phyloP scores from a whole-genome alignment of 1,284 basidiomycete genomes.

The Hypsizygus ulmarius region DNA sequence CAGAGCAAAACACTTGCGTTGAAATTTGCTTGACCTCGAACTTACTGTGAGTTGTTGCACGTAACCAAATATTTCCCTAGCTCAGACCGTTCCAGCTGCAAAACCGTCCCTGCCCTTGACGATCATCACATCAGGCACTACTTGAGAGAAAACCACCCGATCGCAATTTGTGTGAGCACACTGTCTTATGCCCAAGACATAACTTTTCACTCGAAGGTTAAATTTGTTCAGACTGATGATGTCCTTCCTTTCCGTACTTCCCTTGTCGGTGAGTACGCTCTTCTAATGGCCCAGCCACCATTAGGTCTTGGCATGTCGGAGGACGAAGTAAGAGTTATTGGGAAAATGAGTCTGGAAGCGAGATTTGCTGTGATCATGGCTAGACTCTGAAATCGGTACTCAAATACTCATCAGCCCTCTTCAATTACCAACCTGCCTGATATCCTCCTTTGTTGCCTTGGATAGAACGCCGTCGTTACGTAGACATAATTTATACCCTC shows the following conservation, averaged over 20 bases:
- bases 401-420: too few relatives aligned
- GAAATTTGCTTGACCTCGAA: slow-evolving; percentile 86
- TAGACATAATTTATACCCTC: too few relatives aligned
- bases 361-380: slow-evolving; percentile 36
- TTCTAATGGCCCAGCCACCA: slow-evolving; percentile 67
- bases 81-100: slow-evolving; percentile 45
- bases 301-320: slow-evolving; percentile 65
- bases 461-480: too few relatives aligned
- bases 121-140: slow-evolving; percentile 73
- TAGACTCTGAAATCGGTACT: too few relatives aligned
- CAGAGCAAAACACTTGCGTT: slow-evolving; percentile 58
- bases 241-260: slow-evolving; percentile 73
- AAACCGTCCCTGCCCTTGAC: slow-evolving; percentile 62
- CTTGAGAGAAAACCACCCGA: slow-evolving; percentile 60
- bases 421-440: too few relatives aligned
- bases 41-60: slow-evolving; percentile 51
- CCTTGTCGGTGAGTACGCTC: slow-evolving; percentile 71
- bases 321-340: slow-evolving; percentile 54
- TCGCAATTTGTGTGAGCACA: slow-evolving; percentile 68
- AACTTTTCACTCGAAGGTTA: background rate
- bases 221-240: slow-evolving; percentile 67
- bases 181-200: background rate
- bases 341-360: slow-evolving; percentile 59
- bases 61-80: background rate
- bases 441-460: too few relatives aligned